phyloP scores from a whole-genome alignment of 768 basidiomycete species.

The Pulveroboletus sp. region DNA sequence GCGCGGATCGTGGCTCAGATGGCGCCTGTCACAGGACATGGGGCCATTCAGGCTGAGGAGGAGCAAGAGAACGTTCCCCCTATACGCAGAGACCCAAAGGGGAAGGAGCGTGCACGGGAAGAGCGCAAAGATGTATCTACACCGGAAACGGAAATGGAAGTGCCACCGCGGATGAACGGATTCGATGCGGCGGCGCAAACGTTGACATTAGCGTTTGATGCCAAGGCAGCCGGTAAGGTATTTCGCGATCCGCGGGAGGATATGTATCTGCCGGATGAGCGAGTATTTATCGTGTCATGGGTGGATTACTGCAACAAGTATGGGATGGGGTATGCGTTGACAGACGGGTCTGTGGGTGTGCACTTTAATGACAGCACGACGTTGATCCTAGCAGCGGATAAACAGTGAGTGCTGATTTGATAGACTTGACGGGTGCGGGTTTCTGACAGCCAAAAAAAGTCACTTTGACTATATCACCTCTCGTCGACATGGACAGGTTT shows the following conservation, averaged over 20 bases:
- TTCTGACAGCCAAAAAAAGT: conserved; percentile 26
- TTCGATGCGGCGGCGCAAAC: conserved; percentile 64
- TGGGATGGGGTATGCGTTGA: conserved; percentile 98
- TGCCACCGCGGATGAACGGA: conserved; percentile 40
- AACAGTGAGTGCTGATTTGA: conserved; percentile 52
- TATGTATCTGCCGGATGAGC: conserved; percentile 52
- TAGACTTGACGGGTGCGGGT: not conserved
- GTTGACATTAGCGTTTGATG: conserved; percentile 60
- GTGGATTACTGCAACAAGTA: conserved; percentile 99
- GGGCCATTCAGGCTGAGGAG: conserved; percentile 29
- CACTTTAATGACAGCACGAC: conserved; percentile 96
- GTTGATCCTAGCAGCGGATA: conserved; percentile 79
- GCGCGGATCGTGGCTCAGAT: conserved; percentile 92
- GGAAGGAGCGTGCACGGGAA: conserved; percentile 28
- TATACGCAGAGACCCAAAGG: conserved; percentile 27
- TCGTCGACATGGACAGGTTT: conserved; percentile 59
- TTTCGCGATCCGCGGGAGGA: conserved; percentile 64
- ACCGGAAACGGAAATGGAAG: conserved; percentile 20
- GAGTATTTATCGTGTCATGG: conserved; percentile 96
- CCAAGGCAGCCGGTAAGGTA: conserved; percentile 54
- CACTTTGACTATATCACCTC: conserved; percentile 87
- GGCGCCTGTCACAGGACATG: conserved; percentile 47
- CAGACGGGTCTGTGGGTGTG: conserved; percentile 91
- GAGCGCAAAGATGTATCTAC: conserved; percentile 17
- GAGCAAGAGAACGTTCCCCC: conserved; percentile 34